phyloP scores from a whole-genome alignment of 345 rosid species.

The Syzygium aromaticum region DNA sequence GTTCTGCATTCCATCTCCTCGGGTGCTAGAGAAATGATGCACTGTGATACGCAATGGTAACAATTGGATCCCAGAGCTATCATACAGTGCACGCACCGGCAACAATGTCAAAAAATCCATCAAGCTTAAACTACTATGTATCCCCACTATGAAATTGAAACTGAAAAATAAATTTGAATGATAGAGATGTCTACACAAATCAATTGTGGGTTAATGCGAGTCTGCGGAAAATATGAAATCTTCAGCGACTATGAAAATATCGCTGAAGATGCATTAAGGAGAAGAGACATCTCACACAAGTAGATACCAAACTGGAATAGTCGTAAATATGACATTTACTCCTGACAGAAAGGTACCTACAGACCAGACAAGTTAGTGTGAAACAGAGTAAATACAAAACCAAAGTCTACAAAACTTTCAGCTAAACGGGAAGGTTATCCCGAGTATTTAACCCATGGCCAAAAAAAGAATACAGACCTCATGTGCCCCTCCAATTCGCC shows the following conservation, averaged over 20 bases:
- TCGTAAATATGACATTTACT: background rate
- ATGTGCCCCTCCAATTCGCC: background rate
- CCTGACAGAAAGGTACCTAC: background rate
- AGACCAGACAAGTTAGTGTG: background rate
- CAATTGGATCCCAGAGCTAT: background rate
- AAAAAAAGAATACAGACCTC: background rate
- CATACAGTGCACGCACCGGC: background rate
- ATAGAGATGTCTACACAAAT: background rate
- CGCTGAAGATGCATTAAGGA: background rate
- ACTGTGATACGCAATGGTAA: background rate
- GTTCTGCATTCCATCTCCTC: background rate
- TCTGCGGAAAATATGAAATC: background rate
- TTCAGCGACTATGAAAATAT: background rate
- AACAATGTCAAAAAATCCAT: background rate
- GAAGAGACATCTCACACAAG: background rate
- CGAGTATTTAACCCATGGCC: background rate
- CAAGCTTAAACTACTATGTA: background rate
- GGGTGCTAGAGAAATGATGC: background rate
- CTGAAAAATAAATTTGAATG: background rate
- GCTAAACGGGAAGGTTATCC: background rate
- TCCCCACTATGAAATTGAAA: background rate
- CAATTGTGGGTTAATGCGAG: background rate
- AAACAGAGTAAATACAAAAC: background rate
- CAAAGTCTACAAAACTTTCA: background rate
- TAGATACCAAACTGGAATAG: background rate